Base-by-base conservation (phyloP, 768 basidiomycete species). In the Baorangia bicolor region DNA sequence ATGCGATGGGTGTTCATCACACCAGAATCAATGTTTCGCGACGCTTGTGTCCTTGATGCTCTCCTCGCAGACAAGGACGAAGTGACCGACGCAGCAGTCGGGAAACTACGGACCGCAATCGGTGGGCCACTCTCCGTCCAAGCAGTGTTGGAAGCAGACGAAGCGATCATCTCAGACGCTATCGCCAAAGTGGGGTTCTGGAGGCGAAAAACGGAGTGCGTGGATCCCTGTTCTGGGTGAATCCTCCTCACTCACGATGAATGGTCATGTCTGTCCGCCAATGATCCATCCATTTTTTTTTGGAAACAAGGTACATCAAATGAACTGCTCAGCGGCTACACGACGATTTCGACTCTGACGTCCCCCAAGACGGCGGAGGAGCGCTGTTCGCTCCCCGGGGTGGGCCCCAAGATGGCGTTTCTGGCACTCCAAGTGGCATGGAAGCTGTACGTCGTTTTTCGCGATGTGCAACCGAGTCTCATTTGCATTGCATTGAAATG, bases 401-500 rank as follows among this genome's bases (percentile, higher is more conserved):
- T 98, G 0, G 96, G 96, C 0, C 96, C 94, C 0, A 98, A 99
- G 71, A 97, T 98, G 94, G 92, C 92, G 1, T 96, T 92, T 72
- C 70, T 97, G 34, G 76, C 85, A 2, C 77, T 96, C 3, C 93
- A 94, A 61, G 81, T 82, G 27, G 93, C 92, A 2, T 96, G 92
- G 92, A 81, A 88, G 60, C 58, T 92, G 89, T 91, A 64, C 52
- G 86, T 56, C 23, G 14, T 25, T 37, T 35, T 23, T 35, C 23
- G 18, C 21, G 3, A 13, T n/a, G 30, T 7, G 27, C 12, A 4
- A 51, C 14, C 44, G 30, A 46, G 44, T 31, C 44, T 45, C 28
- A 47, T 23, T 14, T 16, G 34, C 11, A 6, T 27, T n/a, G 23
- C 10, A 13, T 16, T 25, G 47, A 7, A n/a, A 16, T 16, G 30